Conservation (phyloP, 108 stramenopile species). For the Skeletonema tropicum region DNA sequence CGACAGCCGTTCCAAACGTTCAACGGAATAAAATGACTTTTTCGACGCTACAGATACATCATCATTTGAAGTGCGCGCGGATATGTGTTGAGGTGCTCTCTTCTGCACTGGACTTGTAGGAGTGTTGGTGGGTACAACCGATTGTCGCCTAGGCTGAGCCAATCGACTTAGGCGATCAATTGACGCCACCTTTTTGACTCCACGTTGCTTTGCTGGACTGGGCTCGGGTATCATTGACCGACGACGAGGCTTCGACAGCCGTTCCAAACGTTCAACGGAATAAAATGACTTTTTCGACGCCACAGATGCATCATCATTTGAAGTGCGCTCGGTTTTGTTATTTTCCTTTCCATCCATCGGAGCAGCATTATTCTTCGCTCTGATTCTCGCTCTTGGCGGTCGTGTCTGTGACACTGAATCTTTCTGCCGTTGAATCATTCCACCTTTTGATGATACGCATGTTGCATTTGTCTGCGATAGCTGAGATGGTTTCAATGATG, state of each 20-base stretch:
- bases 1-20: neutral
- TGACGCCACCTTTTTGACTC: neutral
- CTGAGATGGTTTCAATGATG: neutral
- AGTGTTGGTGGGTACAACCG: neutral
- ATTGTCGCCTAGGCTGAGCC: slow-evolving; percentile 2
- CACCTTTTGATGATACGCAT: neutral
- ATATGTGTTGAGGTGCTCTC: neutral
- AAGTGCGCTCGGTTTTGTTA: neutral
- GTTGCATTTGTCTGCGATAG: neutral
- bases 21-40: neutral
- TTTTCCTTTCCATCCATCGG: neutral
- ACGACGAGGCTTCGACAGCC: neutral
- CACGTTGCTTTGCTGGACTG: neutral
- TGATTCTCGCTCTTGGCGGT: neutral
- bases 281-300: neutral
- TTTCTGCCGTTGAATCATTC: neutral
- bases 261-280: neutral
- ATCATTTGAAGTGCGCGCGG: neutral
- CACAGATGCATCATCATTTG: neutral
- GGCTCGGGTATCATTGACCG: neutral
- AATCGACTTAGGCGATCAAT: neutral
- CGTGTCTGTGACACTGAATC: neutral
- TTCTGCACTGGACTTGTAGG: neutral
- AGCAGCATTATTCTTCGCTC: neutral
- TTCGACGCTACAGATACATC: neutral